A percentile compares a stretch with the other conserved stretches of the same genome.
Conservation (phyloP, 2,329 filamentous ascomycete species). For the Lasiodiplodia hormozganensis region DNA sequence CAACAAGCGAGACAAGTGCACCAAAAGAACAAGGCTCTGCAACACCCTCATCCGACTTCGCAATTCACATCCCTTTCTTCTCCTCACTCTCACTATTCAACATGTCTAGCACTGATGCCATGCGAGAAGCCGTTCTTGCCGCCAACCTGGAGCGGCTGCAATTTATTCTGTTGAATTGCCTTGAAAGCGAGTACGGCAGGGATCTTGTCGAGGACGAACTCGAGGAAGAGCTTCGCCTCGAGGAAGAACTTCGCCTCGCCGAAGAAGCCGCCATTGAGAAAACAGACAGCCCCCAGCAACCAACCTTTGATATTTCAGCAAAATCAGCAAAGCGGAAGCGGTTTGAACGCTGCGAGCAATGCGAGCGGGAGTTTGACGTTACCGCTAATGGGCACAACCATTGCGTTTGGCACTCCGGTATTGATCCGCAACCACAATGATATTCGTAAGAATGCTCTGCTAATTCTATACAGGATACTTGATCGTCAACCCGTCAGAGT, state of each 20-base stretch:
- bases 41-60: constrained; percentile 5
- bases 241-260: not conserved
- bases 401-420: constrained; percentile 17
- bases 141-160: constrained; percentile 4
- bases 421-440: not conserved
- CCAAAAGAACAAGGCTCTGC: not conserved
- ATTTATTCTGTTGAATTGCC: not conserved
- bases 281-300: not conserved
- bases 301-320: not conserved
- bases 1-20: constrained; percentile 9
- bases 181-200: constrained; percentile 4
- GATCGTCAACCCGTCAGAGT: not conserved
- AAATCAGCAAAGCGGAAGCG: not conserved
- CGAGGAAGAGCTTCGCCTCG: not conserved
- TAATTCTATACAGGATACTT: not conserved
- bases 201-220: constrained; percentile 8
- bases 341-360: not conserved
- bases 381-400: not conserved
- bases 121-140: not conserved
- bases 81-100: not conserved
- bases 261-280: not conserved
- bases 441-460: not conserved
- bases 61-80: constrained; percentile 6
- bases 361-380: constrained; percentile 8
- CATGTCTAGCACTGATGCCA: not conserved